These are phyloP conservation scores for Mucor sp. DNA, from an alignment of 371 early-diverging fungal genomes.

Conservation along the genomic window DNA sequence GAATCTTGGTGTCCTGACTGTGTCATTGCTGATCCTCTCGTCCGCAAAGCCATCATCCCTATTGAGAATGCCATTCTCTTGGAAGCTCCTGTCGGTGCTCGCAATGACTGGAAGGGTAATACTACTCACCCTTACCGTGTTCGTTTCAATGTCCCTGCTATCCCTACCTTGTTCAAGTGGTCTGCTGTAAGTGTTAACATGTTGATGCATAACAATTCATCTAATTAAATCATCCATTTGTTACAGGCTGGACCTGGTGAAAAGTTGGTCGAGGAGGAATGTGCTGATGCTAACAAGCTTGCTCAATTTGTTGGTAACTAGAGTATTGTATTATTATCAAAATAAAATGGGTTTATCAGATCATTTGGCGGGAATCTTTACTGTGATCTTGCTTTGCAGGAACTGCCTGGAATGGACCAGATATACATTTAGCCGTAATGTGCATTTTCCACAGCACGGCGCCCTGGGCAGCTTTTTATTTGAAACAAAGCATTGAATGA, in stretches of 20 bases:
- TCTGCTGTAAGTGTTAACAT: constrained; percentile 36
- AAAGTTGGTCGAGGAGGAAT: constrained; percentile 51
- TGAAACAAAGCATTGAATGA: background rate
- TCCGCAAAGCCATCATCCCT: constrained; percentile 45
- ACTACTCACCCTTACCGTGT: constrained; percentile 49
- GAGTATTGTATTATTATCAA: background rate
- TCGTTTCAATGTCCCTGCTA: constrained; percentile 47
- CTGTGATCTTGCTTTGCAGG: too few relatives aligned
- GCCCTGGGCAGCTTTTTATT: background rate
- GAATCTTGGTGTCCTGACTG: constrained; percentile 70
- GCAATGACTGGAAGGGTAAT: constrained; percentile 60
- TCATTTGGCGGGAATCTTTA: background rate
- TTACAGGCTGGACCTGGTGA: constrained; percentile 47
- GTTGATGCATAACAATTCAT: background rate
- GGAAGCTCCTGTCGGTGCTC: constrained; percentile 57
- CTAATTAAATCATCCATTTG: too few relatives aligned
- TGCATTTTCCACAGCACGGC: background rate
- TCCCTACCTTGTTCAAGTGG: constrained; percentile 64
- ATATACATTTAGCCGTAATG: background rate
- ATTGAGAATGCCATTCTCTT: constrained; percentile 45
- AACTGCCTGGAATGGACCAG: background rate
- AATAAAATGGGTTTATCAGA: background rate
- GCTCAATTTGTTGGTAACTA: constrained; percentile 36
- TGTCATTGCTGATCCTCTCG: constrained; percentile 55
- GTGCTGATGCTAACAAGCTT: constrained; percentile 47